A percentile compares a stretch with the other conserved stretches of the same genome.
Conservation (phyloP, 2,329 filamentous ascomycete genomes). For the Trichoderma asperellum region DNA sequence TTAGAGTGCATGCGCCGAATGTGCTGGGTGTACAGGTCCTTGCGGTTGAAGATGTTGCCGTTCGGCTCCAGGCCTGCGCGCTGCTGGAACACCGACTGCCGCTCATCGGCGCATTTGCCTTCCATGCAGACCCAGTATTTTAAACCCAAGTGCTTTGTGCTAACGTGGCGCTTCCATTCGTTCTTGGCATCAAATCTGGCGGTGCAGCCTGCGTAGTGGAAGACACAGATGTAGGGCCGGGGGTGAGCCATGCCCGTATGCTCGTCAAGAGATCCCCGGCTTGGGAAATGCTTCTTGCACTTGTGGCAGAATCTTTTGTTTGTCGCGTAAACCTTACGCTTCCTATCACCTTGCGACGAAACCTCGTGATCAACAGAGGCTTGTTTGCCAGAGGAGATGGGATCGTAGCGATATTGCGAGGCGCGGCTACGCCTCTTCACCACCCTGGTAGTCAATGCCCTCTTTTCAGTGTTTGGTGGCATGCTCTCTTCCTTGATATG, state of each 20-base stretch:
- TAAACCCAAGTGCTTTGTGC: conserved; percentile 76
- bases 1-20: conserved; percentile 78
- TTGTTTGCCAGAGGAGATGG: background rate
- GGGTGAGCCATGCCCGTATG: conserved; percentile 52
- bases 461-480: background rate
- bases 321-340: background rate
- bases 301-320: conserved; percentile 30
- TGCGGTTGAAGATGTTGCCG: conserved; percentile 79
- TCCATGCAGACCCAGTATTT: conserved; percentile 76
- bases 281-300: conserved; percentile 46
- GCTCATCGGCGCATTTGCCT: conserved; percentile 54
- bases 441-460: background rate
- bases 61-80: conserved; percentile 48
- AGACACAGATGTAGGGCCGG: conserved; percentile 74
- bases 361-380: background rate
- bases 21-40: conserved; percentile 90
- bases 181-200: conserved; percentile 81
- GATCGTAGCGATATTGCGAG: background rate
- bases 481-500: conserved; percentile 13
- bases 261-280: conserved; percentile 49
- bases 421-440: background rate
- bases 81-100: conserved; percentile 30
- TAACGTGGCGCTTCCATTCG: conserved; percentile 92
- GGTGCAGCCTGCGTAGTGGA: conserved; percentile 74
- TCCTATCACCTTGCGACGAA: conserved; percentile 1